These are phyloP conservation scores for Yamadazyma trypodendri DNA, from an alignment of 1,139 yeast species.

Conservation along the genomic window DNA sequence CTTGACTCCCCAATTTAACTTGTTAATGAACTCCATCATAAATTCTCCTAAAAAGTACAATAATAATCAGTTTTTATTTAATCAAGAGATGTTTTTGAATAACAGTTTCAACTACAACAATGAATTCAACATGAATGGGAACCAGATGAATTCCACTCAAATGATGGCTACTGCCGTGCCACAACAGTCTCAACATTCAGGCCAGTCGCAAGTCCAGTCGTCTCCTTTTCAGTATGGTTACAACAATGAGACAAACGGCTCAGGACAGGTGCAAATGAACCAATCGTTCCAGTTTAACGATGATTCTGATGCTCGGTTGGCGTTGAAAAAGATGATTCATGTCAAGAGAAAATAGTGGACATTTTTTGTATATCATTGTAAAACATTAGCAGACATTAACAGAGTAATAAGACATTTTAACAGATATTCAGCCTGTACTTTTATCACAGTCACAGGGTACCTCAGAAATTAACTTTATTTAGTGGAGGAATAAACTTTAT, in stretches of 20 bases:
- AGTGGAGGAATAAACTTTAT: no score
- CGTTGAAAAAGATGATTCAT: constrained; percentile 40
- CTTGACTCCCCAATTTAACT: constrained; percentile 45
- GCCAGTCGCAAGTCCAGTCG: constrained; percentile 1
- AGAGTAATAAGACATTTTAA: no score
- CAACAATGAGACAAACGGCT: constrained; percentile 3
- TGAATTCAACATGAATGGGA: constrained; percentile 2
- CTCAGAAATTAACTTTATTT: no score
- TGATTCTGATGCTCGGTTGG: constrained; percentile 42
- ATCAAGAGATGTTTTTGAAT: constrained; percentile 30
- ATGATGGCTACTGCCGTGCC: constrained; percentile 1
- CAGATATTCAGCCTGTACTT: no score
- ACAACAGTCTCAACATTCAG: constrained; percentile 4
- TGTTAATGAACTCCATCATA: constrained; percentile 43
- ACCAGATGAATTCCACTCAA: no score
- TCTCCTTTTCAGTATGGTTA: constrained; percentile 3
- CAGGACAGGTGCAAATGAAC: constrained; percentile 2
- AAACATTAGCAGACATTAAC: no score
- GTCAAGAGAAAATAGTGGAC: constrained; percentile 29
- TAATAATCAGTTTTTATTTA: constrained; percentile 25
- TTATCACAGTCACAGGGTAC: no score
- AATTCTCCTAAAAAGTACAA: constrained; percentile 33
- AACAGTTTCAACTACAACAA: constrained; percentile 7
- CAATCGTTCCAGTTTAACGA: constrained; percentile 19
- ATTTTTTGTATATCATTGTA: no score